Conservation (phyloP, 208 protist genomes). For the Trypanosoma melophagium region DNA sequence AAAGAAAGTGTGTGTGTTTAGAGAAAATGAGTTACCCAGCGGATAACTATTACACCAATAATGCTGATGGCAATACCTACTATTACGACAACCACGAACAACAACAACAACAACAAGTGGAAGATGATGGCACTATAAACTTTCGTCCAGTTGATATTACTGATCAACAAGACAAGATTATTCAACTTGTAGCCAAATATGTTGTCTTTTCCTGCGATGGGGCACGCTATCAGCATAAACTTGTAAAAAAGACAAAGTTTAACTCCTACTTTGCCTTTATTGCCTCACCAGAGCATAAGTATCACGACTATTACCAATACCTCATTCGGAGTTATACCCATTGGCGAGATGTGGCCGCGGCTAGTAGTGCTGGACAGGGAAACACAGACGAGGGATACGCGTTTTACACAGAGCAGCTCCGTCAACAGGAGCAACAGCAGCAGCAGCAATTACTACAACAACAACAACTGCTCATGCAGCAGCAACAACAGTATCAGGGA, state of each 20-base stretch:
- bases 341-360: constrained; percentile 46
- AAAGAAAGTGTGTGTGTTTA: not conserved
- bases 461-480: constrained; percentile 32
- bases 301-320: constrained; percentile 77
- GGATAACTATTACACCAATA: constrained; percentile 14
- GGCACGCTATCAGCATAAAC: constrained; percentile 66
- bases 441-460: constrained; percentile 34
- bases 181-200: constrained; percentile 78
- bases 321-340: constrained; percentile 68
- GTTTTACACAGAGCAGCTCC: constrained; percentile 30
- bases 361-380: constrained; percentile 20
- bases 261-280: constrained; percentile 83
- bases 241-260: constrained; percentile 56
- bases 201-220: constrained; percentile 71
- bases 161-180: constrained; percentile 78
- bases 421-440: constrained; percentile 41
- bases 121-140: constrained; percentile 33
- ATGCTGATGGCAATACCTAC: constrained; percentile 3
- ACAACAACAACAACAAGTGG: constrained; percentile 8
- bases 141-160: constrained; percentile 59
- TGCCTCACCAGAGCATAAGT: constrained; percentile 45
- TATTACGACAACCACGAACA: constrained; percentile 18
- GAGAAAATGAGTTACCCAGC: constrained; percentile 17
- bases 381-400: constrained; percentile 30
- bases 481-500: constrained; percentile 41